Evolutionary conservation across 2,329 filamentous ascomycete species (phyloP), one percentile per base, ranked within the genome.

Genomic region (Ophiostoma tasmaniense): DNA sequence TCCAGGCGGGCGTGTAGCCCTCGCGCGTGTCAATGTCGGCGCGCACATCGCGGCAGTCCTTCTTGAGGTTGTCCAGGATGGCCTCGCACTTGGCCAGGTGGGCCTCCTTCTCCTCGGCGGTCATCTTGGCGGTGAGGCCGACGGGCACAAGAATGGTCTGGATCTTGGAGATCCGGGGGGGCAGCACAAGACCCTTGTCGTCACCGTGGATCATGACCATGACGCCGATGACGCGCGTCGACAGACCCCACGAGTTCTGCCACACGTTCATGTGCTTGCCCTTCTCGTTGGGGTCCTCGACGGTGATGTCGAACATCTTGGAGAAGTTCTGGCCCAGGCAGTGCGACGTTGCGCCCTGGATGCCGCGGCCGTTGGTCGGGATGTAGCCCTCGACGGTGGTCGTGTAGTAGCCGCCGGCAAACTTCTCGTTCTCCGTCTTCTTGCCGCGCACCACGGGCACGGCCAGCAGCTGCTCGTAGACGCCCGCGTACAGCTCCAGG

Each of bases 191-290:
- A 73, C 95, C 95, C 80, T 94, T 94, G 82, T 99, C 90, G 78
- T 99, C 95, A 75, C 93, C 90, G 81, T 99, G 95, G 71, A 96
- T 93, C 88, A 99, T 95, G 76, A 97, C 91, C 94, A 98, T 98
- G 78, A 98, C 93, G 81, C 95, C 96, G 73, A 99, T 96, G 69
- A 94, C 92, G 77, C 95, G 92, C 68, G 95, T 99, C 0, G 94
- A 98, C 71, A 99, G 87, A 80, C 95, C 95, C 95, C 95, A 99
- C 17, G 93, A 97, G 83, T 99, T 99, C 79, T 99, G 95, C 93
- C 94, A 98, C 69, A 98, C 93, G 76, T 94, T 83, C 69, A 97
- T 82, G 76, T 92, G 89, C 74, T 89, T 85, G 73, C 91, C 90
- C 80, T 91, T 90, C 78, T 95, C 85, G 71, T 84, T 83, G 30